phyloP scores from a whole-genome alignment of 2,329 filamentous ascomycete genomes.

The Aspergillus eucalypticola region DNA sequence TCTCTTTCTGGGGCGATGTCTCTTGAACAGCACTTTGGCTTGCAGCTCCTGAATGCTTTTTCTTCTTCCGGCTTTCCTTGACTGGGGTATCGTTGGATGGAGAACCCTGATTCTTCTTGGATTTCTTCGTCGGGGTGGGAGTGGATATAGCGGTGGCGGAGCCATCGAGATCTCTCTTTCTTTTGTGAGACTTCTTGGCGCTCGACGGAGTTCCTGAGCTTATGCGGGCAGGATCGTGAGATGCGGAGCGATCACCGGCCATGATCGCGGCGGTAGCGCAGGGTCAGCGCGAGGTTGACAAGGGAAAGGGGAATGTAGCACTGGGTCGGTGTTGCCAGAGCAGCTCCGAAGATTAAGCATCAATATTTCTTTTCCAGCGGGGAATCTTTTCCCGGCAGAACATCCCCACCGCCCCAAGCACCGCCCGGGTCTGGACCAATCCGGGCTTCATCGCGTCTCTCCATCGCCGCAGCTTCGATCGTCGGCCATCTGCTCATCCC shows the following conservation, averaged over 20 bases:
- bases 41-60: constrained; percentile 23
- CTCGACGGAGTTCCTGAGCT: constrained; percentile 20
- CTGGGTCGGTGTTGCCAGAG: constrained; percentile 21
- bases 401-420: constrained; percentile 16
- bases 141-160: constrained; percentile 25
- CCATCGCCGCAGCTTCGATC: constrained; percentile 2
- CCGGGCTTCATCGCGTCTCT: constrained; percentile 8
- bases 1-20: constrained; percentile 28
- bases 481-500: neutral
- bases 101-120: constrained; percentile 29
- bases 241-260: constrained; percentile 49
- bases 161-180: constrained; percentile 36
- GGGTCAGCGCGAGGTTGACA: constrained; percentile 4
- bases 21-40: constrained; percentile 36
- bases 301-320: constrained; percentile 12
- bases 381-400: constrained; percentile 31
- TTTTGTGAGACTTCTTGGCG: constrained; percentile 32
- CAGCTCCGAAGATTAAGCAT: constrained; percentile 9
- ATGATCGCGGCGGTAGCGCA: constrained; percentile 36
- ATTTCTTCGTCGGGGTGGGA: constrained; percentile 42
- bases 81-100: constrained; percentile 21
- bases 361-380: constrained; percentile 25
- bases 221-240: constrained; percentile 46
- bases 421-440: constrained; percentile 24
- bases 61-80: constrained; percentile 34